These are phyloP conservation scores for Diacronema lutheri DNA, from an alignment of 78 protist genomes.

Conservation along the genomic window DNA sequence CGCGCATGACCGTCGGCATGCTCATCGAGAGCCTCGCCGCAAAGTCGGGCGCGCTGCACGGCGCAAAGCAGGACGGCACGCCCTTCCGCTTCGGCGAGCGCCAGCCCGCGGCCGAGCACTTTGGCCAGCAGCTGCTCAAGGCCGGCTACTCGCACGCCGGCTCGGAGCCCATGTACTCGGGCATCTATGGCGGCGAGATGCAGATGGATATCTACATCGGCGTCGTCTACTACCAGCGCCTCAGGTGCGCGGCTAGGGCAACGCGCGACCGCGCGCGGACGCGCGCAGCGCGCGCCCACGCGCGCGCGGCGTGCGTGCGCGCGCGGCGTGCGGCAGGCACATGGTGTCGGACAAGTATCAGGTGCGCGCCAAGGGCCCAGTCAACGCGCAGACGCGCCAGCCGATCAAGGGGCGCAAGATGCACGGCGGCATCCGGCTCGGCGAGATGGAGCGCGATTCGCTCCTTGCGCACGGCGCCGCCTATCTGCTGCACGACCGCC, in stretches of 20 bases:
- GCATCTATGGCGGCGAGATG: slow-evolving; percentile 82
- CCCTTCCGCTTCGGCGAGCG: slow-evolving; percentile 83
- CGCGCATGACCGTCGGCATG: slow-evolving; percentile 99
- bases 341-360: slow-evolving; percentile 98
- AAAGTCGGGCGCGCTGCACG: slow-evolving; percentile 88
- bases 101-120: slow-evolving; percentile 75
- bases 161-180: slow-evolving; percentile 83
- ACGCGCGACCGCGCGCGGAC: too few species aligned
- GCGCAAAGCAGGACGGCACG: slow-evolving; percentile 84
- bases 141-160: slow-evolving; percentile 94
- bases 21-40: slow-evolving; percentile 93
- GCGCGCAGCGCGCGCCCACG: too few species aligned
- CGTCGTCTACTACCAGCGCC: slow-evolving; percentile 95
- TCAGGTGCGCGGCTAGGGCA: slow-evolving; percentile 23
- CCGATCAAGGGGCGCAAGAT: slow-evolving; percentile 91
- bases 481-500: slow-evolving; percentile 86
- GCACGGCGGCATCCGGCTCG: slow-evolving; percentile 95
- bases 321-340: slow-evolving; percentile 82
- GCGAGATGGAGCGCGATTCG: slow-evolving; percentile 99
- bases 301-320: too few species aligned
- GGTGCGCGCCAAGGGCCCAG: slow-evolving; percentile 93
- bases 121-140: slow-evolving; percentile 81
- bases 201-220: slow-evolving; percentile 87
- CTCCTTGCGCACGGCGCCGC: slow-evolving; percentile 94
- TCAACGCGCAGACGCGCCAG: slow-evolving; percentile 86